Base-by-base conservation (phyloP, 2,329 filamentous ascomycete species). In the Coniochaeta sp. region DNA sequence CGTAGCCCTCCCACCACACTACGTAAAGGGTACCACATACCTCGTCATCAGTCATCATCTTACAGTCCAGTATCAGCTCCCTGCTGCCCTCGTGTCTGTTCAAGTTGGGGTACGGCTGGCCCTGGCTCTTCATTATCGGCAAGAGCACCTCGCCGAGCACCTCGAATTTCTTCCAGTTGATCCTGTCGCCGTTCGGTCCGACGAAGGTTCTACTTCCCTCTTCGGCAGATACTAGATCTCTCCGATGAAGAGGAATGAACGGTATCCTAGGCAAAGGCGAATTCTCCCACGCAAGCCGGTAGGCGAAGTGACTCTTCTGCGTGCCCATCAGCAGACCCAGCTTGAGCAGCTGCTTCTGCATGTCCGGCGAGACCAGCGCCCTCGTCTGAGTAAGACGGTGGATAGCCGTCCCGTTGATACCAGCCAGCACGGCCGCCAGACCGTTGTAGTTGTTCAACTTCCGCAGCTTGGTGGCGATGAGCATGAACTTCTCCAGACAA, bases 131-230 rank as follows among this genome's bases (percentile, higher is more conserved):
- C 79, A 96, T 95, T 51, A 99, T 85, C 2, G 89, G 87, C 54
- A 96, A 76, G 50, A 97, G 79, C 5, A 96, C 88, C 60, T 97
- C 92, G 6, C 91, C 91, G 69, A 97, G 84, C 28, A 99, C 86
- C 68, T 97, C 92, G 62, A 97, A 99, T 66, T 99, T 99, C 69
- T 87, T 91, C 94, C 94, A 99, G 66, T 97, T 97, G 65, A 99
- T 89, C 49, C 89, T 78, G 56, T 89, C 82, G 57, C 77, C 82
- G 54, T 82, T 78, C 2, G 81, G 77, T 7, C 87, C 89, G 1
- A 97, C 75, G 65, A 96, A 92, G 0, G 94, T 97, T 62, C 82
- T 83, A 67, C 94, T 96, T 30, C 92, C 94, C 68, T 96, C 89
- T 63, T 95, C 90, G 1, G 94, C 92, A 12, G 88, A 90, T 1